Evolutionary conservation across 495 filamentous ascomycete genomes (phyloP), one percentile per base, ranked within the genome.

Genomic region (Cladorrhinum samala): DNA sequence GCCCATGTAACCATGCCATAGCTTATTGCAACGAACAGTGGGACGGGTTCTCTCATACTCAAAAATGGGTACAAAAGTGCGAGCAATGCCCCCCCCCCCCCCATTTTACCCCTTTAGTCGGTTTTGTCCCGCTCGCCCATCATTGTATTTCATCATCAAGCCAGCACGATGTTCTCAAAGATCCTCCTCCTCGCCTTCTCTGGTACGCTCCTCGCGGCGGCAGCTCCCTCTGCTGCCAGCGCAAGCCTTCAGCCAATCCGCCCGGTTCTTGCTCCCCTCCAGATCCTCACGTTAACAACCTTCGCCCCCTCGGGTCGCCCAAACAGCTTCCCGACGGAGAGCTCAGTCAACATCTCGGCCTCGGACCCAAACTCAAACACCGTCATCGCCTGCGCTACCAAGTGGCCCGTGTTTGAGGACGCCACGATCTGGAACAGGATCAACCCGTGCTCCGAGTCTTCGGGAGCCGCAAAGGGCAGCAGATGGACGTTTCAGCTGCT

Each of bases 401-500:
- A 5, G 6, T 33, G 27, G 27, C 27, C 27, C 5, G 27, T 33
- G 5, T 33, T 33, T 33, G 27, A 33, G 11, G 5, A 33, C 11
- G 27, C 27, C 6, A 33, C 27, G 11, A 11, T 33, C 11, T 33
- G 27, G 27, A 33, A 33, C 44, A n/a, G 16, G 4, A 19, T 53
- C 40, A 46, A 49, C 18, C 30, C 27, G 16, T 63, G 57, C 38
- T 20, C 54, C 2, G 54, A 44, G n/a, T 19, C 54, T 2, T 13
- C 33, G 2, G 41, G 45, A 3, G 57, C 27, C 6, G 11, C 27
- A 5, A 33, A 33, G 11, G 11, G 11, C 11, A 33, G 57, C 7
- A 27, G 50, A 2, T 63, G 60, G 60, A 57, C 36, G 3, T 49
- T 63, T 9, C 46, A 43, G 25, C 52, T 63, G 40, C 44, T 55